These are phyloP conservation scores for Mortierella sp. DNA, from an alignment of 371 early-diverging fungal genomes.

Conservation along the genomic window DNA sequence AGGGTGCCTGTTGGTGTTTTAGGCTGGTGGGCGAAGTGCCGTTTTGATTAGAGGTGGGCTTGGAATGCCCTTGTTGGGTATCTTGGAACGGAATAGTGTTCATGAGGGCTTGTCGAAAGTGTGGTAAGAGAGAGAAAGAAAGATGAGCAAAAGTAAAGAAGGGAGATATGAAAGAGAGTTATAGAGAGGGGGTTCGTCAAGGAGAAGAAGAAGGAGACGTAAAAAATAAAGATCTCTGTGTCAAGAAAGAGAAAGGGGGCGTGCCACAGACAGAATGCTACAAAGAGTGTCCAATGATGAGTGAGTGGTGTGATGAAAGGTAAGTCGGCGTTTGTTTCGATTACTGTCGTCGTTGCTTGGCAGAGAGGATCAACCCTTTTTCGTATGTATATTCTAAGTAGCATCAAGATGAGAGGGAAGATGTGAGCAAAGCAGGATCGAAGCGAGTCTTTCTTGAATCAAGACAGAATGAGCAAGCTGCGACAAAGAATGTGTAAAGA, in stretches of 20 bases:
- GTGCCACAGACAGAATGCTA: neutral
- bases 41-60: neutral
- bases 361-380: neutral
- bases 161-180: neutral
- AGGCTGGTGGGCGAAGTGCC: conserved; percentile 21
- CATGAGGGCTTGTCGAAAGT: conserved; percentile 21
- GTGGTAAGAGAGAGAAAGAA: neutral
- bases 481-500: neutral
- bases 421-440: neutral
- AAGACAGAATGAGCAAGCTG: neutral
- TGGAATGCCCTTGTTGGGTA: conserved; percentile 25
- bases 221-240: conserved; percentile 2
- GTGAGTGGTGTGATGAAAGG: neutral
- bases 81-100: conserved; percentile 33
- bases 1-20: conserved; percentile 46
- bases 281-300: conserved; percentile 2
- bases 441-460: neutral
- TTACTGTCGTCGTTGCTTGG: neutral
- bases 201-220: neutral
- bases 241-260: conserved; percentile 1
- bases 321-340: neutral
- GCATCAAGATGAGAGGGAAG: neutral
- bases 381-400: neutral
- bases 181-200: neutral
- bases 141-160: conserved; percentile 2